These are phyloP conservation scores for Helenozyma rhizophorensis DNA, from an alignment of 805 yeast species.

Conservation along the genomic window DNA sequence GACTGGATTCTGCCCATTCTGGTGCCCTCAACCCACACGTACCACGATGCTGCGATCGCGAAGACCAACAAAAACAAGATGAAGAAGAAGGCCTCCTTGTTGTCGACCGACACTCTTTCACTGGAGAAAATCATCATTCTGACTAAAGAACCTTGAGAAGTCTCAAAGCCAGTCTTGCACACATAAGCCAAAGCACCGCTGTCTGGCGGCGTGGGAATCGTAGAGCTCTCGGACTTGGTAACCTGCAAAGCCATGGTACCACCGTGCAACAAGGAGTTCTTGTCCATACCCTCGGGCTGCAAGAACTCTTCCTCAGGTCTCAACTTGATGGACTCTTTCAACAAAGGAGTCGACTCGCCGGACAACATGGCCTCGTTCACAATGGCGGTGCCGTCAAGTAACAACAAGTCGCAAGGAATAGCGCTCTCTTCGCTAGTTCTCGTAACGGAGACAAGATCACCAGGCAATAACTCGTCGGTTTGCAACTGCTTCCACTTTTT, in stretches of 20 bases:
- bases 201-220: conserved; percentile 73
- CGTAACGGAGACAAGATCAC: conserved; percentile 81
- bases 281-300: conserved; percentile 79
- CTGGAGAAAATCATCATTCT: conserved; percentile 97
- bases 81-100: conserved; percentile 88
- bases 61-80: conserved; percentile 84
- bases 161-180: conserved; percentile 94
- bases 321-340: conserved; percentile 84
- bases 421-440: conserved; percentile 91
- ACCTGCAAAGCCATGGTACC: conserved; percentile 96
- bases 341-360: conserved; percentile 95
- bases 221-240: conserved; percentile 54
- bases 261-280: conserved; percentile 85
- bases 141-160: conserved; percentile 95
- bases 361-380: conserved; percentile 98
- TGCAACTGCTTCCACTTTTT: conserved; percentile 63
- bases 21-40: conserved; percentile 97
- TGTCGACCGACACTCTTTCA: conserved; percentile 94
- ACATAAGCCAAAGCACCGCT: conserved; percentile 89
- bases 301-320: conserved; percentile 70
- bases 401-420: conserved; percentile 86
- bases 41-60: conserved; percentile 94
- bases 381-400: conserved; percentile 87
- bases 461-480: conserved; percentile 80
- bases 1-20: conserved; percentile 93